phyloP scores from a whole-genome alignment of 2,329 filamentous ascomycete species.

The Zymoseptoria ardabiliae region DNA sequence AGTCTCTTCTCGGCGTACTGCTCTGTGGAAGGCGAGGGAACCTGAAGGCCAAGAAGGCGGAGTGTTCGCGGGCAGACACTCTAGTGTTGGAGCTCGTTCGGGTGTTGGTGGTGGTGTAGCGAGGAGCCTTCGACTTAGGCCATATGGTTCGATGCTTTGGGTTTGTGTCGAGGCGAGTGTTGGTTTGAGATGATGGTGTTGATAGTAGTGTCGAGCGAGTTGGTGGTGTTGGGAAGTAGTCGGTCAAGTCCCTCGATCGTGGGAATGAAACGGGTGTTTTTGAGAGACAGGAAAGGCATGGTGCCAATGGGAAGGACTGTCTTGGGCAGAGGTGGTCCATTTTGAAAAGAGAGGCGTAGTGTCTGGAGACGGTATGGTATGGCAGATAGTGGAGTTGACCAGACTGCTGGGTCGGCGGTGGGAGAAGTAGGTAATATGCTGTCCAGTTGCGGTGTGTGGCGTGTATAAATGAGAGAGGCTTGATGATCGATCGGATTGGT shows the following conservation, averaged over 20 bases:
- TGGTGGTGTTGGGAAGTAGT: neutral
- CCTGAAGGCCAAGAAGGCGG: neutral
- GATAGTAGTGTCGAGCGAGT: neutral
- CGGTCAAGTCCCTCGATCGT: neutral
- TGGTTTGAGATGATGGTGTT: neutral
- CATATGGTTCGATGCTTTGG: neutral
- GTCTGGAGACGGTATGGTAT: neutral
- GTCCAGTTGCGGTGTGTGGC: neutral
- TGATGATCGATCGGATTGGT: neutral
- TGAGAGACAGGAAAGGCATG: slow-evolving; percentile 27
- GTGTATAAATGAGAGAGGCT: neutral
- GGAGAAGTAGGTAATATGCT: neutral
- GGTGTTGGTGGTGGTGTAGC: neutral
- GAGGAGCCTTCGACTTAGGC: neutral
- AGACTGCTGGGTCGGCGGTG: neutral
- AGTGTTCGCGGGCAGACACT: neutral
- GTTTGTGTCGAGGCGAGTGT: neutral
- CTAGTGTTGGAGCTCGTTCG: neutral
- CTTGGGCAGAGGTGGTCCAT: slow-evolving; percentile 29
- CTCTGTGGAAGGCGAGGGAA: neutral
- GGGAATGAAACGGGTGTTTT: neutral
- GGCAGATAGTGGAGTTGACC: neutral
- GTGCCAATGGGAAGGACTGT: slow-evolving; percentile 21
- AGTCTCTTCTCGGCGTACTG: neutral
- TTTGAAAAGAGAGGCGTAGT: neutral